Percentiles rank a stretch among this genome's conserved stretches.
Conservation (phyloP, 2,329 filamentous ascomycete genomes). For the Fusarium coffeatum region DNA sequence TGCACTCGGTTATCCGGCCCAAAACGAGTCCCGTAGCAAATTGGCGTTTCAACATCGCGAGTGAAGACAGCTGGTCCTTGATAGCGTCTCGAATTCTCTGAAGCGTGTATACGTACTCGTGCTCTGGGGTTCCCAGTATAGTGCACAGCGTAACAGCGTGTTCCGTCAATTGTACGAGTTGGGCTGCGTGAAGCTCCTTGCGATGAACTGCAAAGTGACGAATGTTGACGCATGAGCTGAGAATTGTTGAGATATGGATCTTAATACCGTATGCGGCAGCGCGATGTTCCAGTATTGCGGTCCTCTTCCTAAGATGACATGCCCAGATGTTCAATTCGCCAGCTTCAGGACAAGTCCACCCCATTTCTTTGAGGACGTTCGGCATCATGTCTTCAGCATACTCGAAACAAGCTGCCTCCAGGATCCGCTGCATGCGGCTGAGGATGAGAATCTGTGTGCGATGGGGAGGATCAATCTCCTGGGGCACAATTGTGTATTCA, state of each 20-base stretch:
- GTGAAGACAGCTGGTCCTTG: neutral
- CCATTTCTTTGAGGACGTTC: neutral
- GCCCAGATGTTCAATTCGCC: neutral
- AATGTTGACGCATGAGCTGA: neutral
- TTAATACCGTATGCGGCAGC: neutral
- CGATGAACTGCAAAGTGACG: neutral
- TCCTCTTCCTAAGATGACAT: neutral
- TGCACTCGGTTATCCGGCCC: neutral
- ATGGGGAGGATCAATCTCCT: neutral
- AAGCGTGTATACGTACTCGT: neutral
- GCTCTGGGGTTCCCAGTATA: neutral
- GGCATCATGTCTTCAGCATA: neutral
- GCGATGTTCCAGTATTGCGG: neutral
- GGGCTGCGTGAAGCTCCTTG: neutral
- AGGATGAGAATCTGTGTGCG: neutral
- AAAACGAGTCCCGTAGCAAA: neutral
- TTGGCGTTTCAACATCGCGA: neutral
- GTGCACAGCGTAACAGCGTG: neutral
- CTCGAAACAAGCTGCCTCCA: neutral
- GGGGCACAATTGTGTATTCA: neutral
- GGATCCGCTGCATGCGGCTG: neutral
- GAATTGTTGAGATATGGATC: accelerated
- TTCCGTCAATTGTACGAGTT: neutral
- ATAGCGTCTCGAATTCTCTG: neutral
- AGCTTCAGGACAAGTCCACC: neutral